Evolutionary conservation across 495 filamentous ascomycete genomes (phyloP), one percentile per base, ranked within the genome.

Genomic region (Aspergillus panamensis): DNA sequence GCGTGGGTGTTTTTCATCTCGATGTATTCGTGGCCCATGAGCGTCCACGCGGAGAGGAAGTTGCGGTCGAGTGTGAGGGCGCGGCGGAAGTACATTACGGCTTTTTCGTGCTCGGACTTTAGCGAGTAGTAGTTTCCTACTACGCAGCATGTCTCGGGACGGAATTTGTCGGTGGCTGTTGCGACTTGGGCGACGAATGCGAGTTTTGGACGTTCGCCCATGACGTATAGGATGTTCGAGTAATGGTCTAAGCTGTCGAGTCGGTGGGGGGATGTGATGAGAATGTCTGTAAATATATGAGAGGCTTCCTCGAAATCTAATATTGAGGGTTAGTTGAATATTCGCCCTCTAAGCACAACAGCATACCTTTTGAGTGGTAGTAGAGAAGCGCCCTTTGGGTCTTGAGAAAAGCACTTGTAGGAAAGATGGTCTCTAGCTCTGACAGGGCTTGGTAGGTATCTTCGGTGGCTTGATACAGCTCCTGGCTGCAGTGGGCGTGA

Each of bases 1-100:
- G 95, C 92, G 65, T 99, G 95, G 0, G 95, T 99, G 65, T 99
- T 99, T 65, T 97, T 99, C 76, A 99, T 87, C 69, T 99, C 95
- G 33, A 97, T 90, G 69, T 97, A 99, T 68, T 99, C 95, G 69
- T 97, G 95, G 8, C 95, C 95, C 95, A 99, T 99, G 0, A 99
- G 79, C 1, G 92, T 99, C 95, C 95, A 99, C 13, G 95, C 95
- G 5, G 90, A 93, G 31, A 96, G 78, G 62, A 93, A 99, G 42
- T 83, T 87, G 9, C 92, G 88, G 68, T 99, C 95, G 1, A 99
- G 80, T 2, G 90, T 96, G n/a, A 99, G 76, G 0, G 95, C 95
- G 16, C 95, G 89, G 5, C 95, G 89, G 77, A 99, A 99, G 73
- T 97, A 97, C 72, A 95, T 89, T 20, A 97, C 91, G 0, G 95